Evolutionary conservation across 2,329 filamentous ascomycete species (phyloP).

Genomic region (Aspergillus niger): DNA sequence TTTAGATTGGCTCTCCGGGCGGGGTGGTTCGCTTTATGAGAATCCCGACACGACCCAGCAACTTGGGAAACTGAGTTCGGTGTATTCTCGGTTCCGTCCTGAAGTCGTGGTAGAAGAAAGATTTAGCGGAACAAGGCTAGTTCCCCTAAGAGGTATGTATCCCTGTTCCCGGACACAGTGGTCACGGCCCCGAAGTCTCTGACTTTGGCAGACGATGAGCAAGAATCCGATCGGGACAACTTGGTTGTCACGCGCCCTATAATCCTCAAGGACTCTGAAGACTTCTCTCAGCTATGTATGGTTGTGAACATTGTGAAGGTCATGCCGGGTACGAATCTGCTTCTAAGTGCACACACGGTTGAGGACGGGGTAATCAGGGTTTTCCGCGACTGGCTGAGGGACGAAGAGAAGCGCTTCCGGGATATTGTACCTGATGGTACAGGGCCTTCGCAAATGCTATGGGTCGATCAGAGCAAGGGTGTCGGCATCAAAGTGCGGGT

Average conservation of each 20-base stretch:
- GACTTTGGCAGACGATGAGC: conserved; percentile 12
- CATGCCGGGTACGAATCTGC: conserved; percentile 61
- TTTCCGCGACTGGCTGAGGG: conserved; percentile 70
- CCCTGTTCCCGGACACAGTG: neutral
- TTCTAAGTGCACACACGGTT: conserved; percentile 66
- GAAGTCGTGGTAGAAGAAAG: conserved; percentile 55
- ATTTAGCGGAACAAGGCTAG: conserved; percentile 3
- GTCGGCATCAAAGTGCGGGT: conserved; percentile 72
- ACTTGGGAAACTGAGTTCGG: conserved; percentile 52
- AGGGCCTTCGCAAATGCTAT: conserved; percentile 56
- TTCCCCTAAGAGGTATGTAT: conserved; percentile 19
- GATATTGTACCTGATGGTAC: conserved; percentile 18
- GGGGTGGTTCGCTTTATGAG: conserved; percentile 41
- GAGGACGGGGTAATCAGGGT: conserved; percentile 69
- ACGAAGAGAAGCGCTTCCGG: conserved; percentile 32
- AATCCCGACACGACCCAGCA: conserved; percentile 30
- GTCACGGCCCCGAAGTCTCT: neutral
- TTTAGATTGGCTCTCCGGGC: conserved; percentile 50
- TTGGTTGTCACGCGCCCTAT: conserved; percentile 59
- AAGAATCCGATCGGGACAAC: neutral
- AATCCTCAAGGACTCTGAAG: conserved; percentile 67
- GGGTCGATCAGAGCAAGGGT: conserved; percentile 65
- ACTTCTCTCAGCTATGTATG: conserved; percentile 73
- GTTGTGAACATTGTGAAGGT: conserved; percentile 69
- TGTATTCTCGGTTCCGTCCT: conserved; percentile 74